Base-by-base conservation (phyloP, 352 stramenopile genomes). In the Phytophthora pinifolia region DNA sequence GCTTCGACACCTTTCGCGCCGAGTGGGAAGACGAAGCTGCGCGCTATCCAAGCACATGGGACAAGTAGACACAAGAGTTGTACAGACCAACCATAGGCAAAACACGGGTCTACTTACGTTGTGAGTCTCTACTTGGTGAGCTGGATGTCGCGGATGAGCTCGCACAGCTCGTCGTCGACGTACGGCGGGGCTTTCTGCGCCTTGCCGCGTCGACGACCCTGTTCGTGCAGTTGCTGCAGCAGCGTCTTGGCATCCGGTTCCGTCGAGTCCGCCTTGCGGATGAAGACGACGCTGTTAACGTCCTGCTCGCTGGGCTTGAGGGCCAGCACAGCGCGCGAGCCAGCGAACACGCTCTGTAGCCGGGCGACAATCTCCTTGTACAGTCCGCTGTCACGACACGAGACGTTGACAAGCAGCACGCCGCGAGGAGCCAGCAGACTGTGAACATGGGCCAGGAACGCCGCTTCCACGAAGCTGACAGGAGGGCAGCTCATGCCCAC, bases 1-100 rank as follows among this genome's bases (percentile, higher is more conserved):
- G 79, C 38, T 92, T 85, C 54, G 84, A 94, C 53, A 78, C 79
- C 12, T 92, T 92, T 39, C 82, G 82, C 9, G 70, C 68, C 36
- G 65, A 80, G 44, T 92, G 77, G 82, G 63, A 85, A 55, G 82
- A 92, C 43, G 82, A 91, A 62, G 65, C 59, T 35, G 82, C 82
- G 36, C 70, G 79, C 8, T 67, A 83, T 36, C 59, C 71, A 42
- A 74, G 62, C 36, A 84, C 74, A 9, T 92, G 79, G 71, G 65
- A 85, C 43, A 67, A 71, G 42, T 70, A 62, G 42, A 41, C 20
- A 46, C 15, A 50, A 17, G 42, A 51, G 14, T 29, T 51, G 18
- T 42, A 57, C 20, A 44, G 32, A 30, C 6, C 30, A 42, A 22
- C 5, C 10, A 29, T 48, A 53, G 20, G 29, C 22, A 60, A 50